These are phyloP conservation scores for Claviceps sp. DNA, from an alignment of 2,329 filamentous ascomycete species.

Conservation along the genomic window DNA sequence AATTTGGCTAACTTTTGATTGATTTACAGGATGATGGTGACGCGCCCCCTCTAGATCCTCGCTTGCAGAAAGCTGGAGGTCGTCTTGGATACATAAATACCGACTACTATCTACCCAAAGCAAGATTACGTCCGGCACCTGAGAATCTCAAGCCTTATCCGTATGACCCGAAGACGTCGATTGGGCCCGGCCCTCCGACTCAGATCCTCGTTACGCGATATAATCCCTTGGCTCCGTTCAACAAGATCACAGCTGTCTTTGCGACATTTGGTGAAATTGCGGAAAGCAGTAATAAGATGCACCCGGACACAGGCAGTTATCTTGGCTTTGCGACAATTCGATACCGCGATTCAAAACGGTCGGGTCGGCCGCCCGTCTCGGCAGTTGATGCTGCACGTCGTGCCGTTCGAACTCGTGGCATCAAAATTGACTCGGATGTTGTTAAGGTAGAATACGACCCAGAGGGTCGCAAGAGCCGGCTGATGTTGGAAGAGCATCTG, in stretches of 20 bases:
- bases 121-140: slow-evolving; percentile 55
- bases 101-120: slow-evolving; percentile 57
- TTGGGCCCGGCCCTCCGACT: slow-evolving; percentile 77
- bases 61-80: slow-evolving; percentile 53
- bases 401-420: slow-evolving; percentile 63
- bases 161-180: slow-evolving; percentile 70
- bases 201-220: slow-evolving; percentile 95
- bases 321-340: slow-evolving; percentile 86
- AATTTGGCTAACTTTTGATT: slow-evolving; percentile 40
- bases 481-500: slow-evolving; percentile 62
- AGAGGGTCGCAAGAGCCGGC: slow-evolving; percentile 69
- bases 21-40: slow-evolving; percentile 45
- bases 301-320: slow-evolving; percentile 87
- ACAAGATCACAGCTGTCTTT: slow-evolving; percentile 64
- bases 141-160: slow-evolving; percentile 72
- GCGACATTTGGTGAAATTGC: slow-evolving; percentile 75
- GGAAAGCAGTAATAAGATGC: slow-evolving; percentile 84
- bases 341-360: slow-evolving; percentile 58
- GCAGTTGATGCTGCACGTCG: slow-evolving; percentile 71
- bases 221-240: slow-evolving; percentile 73
- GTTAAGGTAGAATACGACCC: slow-evolving; percentile 82
- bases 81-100: slow-evolving; percentile 53
- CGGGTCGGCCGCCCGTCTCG: slow-evolving; percentile 33
- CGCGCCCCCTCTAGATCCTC: slow-evolving; percentile 67
- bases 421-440: slow-evolving; percentile 62